Evolutionary conservation across 2,329 filamentous ascomycete genomes (phyloP).

Genomic region (Fusarium phyllophilum): DNA sequence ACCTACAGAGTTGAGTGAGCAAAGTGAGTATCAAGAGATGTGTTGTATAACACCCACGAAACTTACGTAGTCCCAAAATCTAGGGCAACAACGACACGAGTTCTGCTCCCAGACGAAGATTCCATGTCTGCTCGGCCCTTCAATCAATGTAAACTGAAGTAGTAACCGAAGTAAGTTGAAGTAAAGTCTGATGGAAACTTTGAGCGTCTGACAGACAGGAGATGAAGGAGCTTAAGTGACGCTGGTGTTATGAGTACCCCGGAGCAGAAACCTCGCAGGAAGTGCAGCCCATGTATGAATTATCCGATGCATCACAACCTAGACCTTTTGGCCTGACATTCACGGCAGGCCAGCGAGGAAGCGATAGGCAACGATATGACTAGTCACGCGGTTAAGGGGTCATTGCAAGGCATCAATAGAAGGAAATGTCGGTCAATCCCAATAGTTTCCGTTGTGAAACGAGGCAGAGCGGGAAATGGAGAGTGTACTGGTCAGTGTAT

Average conservation of each 20-base stretch:
- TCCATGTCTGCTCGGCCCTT: not conserved
- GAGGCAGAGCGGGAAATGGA: not conserved
- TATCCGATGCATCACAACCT: not conserved
- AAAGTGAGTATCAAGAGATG: rapidly evolving
- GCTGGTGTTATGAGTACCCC: not conserved
- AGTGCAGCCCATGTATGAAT: not conserved
- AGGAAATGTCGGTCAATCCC: not conserved
- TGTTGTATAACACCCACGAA: not conserved
- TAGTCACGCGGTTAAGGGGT: not conserved
- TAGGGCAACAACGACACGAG: not conserved
- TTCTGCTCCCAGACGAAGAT: not conserved
- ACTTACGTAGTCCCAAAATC: constrained; percentile 9
- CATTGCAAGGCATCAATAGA: not conserved
- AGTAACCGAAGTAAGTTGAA: not conserved
- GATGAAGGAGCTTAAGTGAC: not conserved
- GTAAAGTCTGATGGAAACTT: not conserved
- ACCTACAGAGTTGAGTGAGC: not conserved
- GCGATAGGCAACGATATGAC: not conserved
- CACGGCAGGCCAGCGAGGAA: not conserved
- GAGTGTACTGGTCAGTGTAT: not conserved
- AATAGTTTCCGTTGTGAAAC: not conserved
- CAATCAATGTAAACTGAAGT: not conserved
- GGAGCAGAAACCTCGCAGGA: too few relatives aligned
- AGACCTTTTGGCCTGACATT: not conserved
- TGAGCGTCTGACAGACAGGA: too few relatives aligned